Evolutionary conservation across 805 yeast genomes (phyloP), one percentile per base, ranked within the genome.

Genomic region (Helenozyma baotianmanensis): DNA sequence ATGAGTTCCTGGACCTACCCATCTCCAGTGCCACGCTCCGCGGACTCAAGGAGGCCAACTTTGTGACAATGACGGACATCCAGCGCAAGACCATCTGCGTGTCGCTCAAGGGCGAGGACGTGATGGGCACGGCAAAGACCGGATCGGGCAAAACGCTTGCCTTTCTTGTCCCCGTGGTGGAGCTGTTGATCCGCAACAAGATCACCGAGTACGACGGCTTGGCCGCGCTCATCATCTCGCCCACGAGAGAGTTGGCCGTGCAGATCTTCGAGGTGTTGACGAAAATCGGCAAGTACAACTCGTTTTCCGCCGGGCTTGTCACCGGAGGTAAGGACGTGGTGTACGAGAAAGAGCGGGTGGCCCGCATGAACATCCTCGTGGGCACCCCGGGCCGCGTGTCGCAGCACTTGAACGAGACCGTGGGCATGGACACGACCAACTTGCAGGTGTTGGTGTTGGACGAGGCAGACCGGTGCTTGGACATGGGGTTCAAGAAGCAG

Each of bases 61-160:
- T 82, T 55, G 69, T 83, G 2, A 70, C 77, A 9, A 58, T 89
- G 64, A 92, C 98, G 0, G 95, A 84, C 26, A 85, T 92, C 37
- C 99, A 92, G 51, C 76, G 72, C 39, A 78, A 77, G 29, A 69
- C 96, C 5, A 83, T 92, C 17, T 83, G 94, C 0, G 60, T 72
- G 10, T 78, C 92, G 1, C 62, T 92, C 39, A 79, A 83, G 47
- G 90, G 92, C 1, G 63, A 71, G 21, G 97, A 88, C 62, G 56
- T 89, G 2, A 67, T 89, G 47, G 96, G 87, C 9, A 89, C 95
- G 14, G 96, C 96, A 14, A 76, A 78, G 47, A 88, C 97, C 0
- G 90, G 90, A 2, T 83, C 95, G 3, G 97, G 97, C 14, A 88
- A 88, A 52, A 88, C 97, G 0, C 59, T 88, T 38, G 89, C 96